Evolutionary conservation across 192 early-diverging fungal species (phyloP), one percentile per base, ranked within the genome.

Genomic region (Mortierella hygrophila): DNA sequence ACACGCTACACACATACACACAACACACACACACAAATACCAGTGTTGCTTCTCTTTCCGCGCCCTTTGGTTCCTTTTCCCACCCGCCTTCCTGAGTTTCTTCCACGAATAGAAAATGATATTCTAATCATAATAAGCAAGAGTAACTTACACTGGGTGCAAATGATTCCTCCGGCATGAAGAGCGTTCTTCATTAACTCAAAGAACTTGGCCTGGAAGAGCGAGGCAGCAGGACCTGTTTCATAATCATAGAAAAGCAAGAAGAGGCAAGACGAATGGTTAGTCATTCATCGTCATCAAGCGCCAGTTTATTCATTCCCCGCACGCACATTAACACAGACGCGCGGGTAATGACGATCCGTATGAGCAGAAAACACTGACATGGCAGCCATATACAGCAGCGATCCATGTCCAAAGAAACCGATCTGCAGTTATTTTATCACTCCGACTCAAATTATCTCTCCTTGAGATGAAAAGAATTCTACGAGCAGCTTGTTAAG

Each of bases 181-280:
- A 99, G 92, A 32, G 97, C 96, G 70, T 94, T 93, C 89, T 94
- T 93, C 96, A 99, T 97, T 76, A 99, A 92, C 87, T 97, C 93
- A 90, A 96, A 99, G 91, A 97, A 99, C 71, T 93, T 93, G 79
- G 95, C 93, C 88, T 95, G 94, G 92, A 97, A 99, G 88, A 99
- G 92, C 65, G 94, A 94, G 83, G 97, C 98, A 69, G 99, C 99
- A 32, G 99, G 99, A 32, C 98, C 98, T 91, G 86, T 32, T 9
- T 18, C 1, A 49, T 21, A 52, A 11, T 23, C 37, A 73, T 54
- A 49, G 41, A 46, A 52, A 52, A 13, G 52, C 6, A 68, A 38
- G 42, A 23, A 38, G 46, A n/a, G 5, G 32, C 10, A 74, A n/a
- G 35, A 11, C 32, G 38, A 9, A 9, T 5, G 8, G 57, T 32